Evolutionary conservation across 139 green algal species (phyloP), one percentile per base, ranked within the genome.

Genomic region (Chlorella ohadii): DNA sequence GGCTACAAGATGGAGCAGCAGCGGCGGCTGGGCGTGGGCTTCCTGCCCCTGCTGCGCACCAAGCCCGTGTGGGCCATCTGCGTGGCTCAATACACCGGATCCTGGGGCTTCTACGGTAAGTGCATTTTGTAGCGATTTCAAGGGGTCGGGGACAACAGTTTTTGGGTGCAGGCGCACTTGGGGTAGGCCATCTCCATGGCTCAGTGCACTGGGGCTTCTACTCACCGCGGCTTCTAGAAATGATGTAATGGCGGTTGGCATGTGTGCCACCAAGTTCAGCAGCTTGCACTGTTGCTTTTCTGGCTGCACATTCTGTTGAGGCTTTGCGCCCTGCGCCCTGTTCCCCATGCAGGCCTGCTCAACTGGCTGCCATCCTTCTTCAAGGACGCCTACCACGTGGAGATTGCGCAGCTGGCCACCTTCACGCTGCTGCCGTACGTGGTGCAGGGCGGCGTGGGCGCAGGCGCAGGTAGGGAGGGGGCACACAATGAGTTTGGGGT

Each of bases 361-460:
- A 96, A 91, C 78, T 97, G 94, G 94, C 92, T 97, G 83, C 94
- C 94, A 23, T 95, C 93, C 22, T 97, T 94, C 84, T 97, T 96
- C 84, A 80, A 85, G 7, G 93, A 96, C 38, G 38, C 79, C 27
- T 95, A 94, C 65, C 72, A 88, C 19, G 78, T 97, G 27, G 75
- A 92, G 66, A 44, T 96, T 5, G 83, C 73, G 34, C 83, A 96
- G 44, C 81, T 96, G 66, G 91, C 82, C 7, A 79, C 66, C n/a
- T 95, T 95, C 84, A 96, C 94, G 0, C 78, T 97, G 78, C 72
- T 93, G 85, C 94, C 94, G 4, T 96, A 95, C 74, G 38, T 96
- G 11, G 76, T 96, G 64, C 86, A 93, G 88, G 91, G 88, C 59
- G 59, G 56, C 1, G 84, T 93, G 34, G 91, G 91, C 19, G 57